Evolutionary conservation across 1,284 basidiomycete species (phyloP).

Genomic region (Bondarzewia mesenterica): DNA sequence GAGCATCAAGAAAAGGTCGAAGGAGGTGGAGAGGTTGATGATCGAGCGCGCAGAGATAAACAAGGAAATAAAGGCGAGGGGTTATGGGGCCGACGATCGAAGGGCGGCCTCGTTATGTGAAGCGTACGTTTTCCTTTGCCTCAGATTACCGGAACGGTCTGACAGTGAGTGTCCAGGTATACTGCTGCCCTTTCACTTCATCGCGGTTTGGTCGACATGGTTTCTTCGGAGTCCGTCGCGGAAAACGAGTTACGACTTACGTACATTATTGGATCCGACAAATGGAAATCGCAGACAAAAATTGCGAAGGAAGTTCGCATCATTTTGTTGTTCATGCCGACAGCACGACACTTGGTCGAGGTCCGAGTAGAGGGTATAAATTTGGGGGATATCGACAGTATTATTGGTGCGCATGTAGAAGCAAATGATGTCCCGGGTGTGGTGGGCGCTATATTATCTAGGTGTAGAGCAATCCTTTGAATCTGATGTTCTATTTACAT

Average conservation of each 20-base stretch:
- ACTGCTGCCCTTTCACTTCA: conserved; percentile 60
- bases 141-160: neutral
- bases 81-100: conserved; percentile 60
- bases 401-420: conserved; percentile 54
- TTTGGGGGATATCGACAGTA: conserved; percentile 47
- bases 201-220: conserved; percentile 50
- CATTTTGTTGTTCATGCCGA: conserved; percentile 58
- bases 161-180: conserved; percentile 42
- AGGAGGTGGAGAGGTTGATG: conserved; percentile 57
- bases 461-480: conserved; percentile 9
- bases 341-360: conserved; percentile 52
- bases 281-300: conserved; percentile 5
- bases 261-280: conserved; percentile 38
- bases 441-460: conserved; percentile 53
- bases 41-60: conserved; percentile 64
- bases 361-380: conserved; percentile 46
- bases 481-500: no score
- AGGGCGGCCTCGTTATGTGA: conserved; percentile 45
- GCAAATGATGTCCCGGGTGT: conserved; percentile 67
- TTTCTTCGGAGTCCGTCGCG: conserved; percentile 49
- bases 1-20: conserved; percentile 44
- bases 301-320: conserved; percentile 33
- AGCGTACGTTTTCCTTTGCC: conserved; percentile 37
- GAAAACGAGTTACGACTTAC: conserved; percentile 70
- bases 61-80: conserved; percentile 51